These are phyloP conservation scores for Hymenoscyphus fraxineus DNA, from an alignment of 2,329 filamentous ascomycete genomes.

Conservation along the genomic window DNA sequence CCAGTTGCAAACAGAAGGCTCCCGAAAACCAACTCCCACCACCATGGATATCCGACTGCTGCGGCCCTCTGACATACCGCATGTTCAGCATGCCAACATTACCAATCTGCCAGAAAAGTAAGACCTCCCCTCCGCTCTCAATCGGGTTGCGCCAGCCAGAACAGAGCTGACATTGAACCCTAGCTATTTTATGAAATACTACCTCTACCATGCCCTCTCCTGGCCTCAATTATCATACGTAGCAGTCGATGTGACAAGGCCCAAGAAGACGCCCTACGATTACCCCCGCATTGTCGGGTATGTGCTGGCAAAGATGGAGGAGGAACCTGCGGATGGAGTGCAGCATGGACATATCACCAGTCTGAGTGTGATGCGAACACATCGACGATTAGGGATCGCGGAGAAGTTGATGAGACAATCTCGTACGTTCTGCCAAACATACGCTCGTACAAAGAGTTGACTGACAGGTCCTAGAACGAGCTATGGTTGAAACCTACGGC, in stretches of 20 bases:
- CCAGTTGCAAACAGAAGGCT: background rate
- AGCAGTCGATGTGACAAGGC: conserved; percentile 84
- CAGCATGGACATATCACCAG: conserved; percentile 96
- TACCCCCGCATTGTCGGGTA: conserved; percentile 98
- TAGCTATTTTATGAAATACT: conserved; percentile 98
- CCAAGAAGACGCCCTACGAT: conserved; percentile 73
- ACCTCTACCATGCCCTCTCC: conserved; percentile 96
- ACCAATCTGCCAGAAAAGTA: conserved; percentile 94
- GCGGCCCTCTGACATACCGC: conserved; percentile 75
- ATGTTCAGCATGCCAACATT: conserved; percentile 97
- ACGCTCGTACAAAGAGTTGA: background rate
- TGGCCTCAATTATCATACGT: conserved; percentile 98
- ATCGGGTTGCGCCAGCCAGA: conserved; percentile 1
- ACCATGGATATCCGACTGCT: conserved; percentile 89
- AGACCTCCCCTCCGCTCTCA: background rate
- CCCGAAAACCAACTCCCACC: conserved; percentile 22
- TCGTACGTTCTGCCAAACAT: conserved; percentile 55
- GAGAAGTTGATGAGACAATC: conserved; percentile 98
- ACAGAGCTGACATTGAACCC: background rate
- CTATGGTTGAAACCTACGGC: conserved; percentile 93
- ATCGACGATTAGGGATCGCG: conserved; percentile 83
- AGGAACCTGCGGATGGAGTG: conserved; percentile 86
- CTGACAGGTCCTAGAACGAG: conserved; percentile 59
- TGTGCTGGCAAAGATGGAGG: conserved; percentile 99
- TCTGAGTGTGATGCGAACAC: conserved; percentile 93